These are phyloP conservation scores for Citrullus colocynthis DNA, from an alignment of 306 rosid species.

Conservation along the genomic window DNA sequence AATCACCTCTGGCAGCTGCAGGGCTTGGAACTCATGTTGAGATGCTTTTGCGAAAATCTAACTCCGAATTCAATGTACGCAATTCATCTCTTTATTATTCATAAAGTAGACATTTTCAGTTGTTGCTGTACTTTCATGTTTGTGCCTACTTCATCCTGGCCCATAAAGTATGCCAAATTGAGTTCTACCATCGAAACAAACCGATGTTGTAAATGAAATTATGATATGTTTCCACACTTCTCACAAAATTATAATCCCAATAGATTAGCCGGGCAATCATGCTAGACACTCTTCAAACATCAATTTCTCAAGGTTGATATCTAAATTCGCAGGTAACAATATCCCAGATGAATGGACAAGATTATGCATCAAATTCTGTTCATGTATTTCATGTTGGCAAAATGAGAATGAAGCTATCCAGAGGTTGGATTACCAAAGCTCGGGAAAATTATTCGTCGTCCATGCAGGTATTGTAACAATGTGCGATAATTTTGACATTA, in stretches of 20 bases:
- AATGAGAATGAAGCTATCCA: conserved; percentile 79
- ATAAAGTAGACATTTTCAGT: too few species aligned
- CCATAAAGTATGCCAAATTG: not conserved
- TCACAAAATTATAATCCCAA: too few species aligned
- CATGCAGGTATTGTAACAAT: conserved; percentile 45
- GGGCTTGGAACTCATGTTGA: conserved; percentile 65
- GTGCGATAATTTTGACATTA: not conserved
- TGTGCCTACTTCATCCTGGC: not conserved
- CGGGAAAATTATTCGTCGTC: conserved; percentile 82
- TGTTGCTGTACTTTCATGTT: not conserved
- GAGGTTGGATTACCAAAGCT: conserved; percentile 98
- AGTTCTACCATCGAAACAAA: not conserved
- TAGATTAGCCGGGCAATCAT: not conserved
- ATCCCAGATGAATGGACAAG: conserved; percentile 84
- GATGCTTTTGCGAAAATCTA: conserved; percentile 63
- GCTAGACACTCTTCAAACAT: not conserved
- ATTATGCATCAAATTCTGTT: conserved; percentile 67
- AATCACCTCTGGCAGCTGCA: conserved; percentile 42
- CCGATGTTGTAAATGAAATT: not conserved
- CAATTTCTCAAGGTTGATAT: not conserved
- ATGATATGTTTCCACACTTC: not conserved
- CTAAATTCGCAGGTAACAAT: conserved; percentile 52
- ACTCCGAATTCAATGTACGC: conserved; percentile 70
- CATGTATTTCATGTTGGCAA: conserved; percentile 84
- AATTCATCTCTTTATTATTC: conserved; percentile 5